Percentiles rank a stretch among this genome's conserved stretches.
Evolutionary conservation across 352 stramenopile genomes (phyloP).

Genomic region (Aphanomyces euteiches): DNA sequence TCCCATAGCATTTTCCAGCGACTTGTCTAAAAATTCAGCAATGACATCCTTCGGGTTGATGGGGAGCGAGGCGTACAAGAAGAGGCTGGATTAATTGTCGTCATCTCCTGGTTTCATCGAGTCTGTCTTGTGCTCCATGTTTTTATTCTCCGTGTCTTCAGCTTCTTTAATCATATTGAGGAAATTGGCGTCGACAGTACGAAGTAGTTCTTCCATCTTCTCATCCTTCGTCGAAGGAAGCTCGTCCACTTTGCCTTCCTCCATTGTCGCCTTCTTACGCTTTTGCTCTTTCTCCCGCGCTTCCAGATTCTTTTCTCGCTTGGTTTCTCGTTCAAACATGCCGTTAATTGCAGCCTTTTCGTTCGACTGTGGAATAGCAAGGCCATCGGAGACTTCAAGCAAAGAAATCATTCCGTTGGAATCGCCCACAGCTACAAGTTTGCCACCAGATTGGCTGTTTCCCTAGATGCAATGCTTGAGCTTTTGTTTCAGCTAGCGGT

Average conservation of each 20-base stretch:
- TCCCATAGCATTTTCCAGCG: no score
- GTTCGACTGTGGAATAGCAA: constrained; percentile 87
- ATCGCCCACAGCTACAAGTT: constrained; percentile 94
- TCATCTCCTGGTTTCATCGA: constrained; percentile 27
- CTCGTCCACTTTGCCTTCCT: constrained; percentile 77
- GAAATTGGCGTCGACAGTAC: constrained; percentile 92
- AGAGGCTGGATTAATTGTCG: constrained; percentile 19
- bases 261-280: constrained; percentile 73
- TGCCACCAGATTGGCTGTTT: constrained; percentile 81
- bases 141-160: constrained; percentile 89
- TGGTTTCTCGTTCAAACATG: constrained; percentile 97
- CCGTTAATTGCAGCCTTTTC: constrained; percentile 93
- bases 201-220: constrained; percentile 92
- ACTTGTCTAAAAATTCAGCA: no score
- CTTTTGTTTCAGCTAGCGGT: not conserved
- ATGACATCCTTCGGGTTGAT: no score
- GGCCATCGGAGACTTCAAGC: constrained; percentile 92
- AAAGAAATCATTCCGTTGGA: constrained; percentile 95
- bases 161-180: constrained; percentile 95
- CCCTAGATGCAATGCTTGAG: constrained; percentile 35
- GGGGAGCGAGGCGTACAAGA: no score
- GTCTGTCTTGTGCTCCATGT: constrained; percentile 72
- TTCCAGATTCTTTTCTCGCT: constrained; percentile 94
- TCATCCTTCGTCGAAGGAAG: constrained; percentile 71
- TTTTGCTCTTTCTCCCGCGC: constrained; percentile 85